These are phyloP conservation scores for Colletotrichum sp. DNA, from an alignment of 2,329 filamentous ascomycete genomes.

Conservation along the genomic window DNA sequence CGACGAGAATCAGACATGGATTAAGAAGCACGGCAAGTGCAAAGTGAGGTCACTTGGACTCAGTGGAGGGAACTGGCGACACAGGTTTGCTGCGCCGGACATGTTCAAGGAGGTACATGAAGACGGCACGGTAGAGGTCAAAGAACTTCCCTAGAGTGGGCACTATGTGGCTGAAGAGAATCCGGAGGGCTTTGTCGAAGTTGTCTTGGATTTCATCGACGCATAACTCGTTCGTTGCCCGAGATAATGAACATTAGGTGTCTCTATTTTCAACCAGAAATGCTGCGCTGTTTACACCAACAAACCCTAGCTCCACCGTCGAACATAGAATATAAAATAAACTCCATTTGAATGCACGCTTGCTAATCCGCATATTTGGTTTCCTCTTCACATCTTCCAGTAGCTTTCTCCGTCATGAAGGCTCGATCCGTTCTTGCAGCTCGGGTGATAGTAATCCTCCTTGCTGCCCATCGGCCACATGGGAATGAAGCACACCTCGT, in stretches of 20 bases:
- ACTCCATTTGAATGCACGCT: not conserved
- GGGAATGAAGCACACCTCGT: constrained; percentile 64
- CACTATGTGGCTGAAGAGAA: not conserved
- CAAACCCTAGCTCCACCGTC: not conserved
- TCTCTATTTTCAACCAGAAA: not conserved
- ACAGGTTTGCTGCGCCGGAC: not conserved
- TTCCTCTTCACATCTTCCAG: not conserved
- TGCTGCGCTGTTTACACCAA: not conserved
- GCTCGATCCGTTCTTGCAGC: not conserved
- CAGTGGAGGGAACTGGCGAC: not conserved
- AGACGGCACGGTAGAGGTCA: not conserved
- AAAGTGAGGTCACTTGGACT: not conserved
- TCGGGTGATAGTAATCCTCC: constrained; percentile 52
- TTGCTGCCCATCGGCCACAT: constrained; percentile 65
- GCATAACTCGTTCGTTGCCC: fast-evolving
- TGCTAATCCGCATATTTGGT: not conserved
- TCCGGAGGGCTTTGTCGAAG: not conserved
- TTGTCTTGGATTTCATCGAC: not conserved
- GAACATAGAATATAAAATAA: not conserved
- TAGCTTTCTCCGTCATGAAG: not conserved
- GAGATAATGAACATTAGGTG: not conserved
- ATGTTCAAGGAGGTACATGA: not conserved
- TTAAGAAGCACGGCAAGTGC: not conserved
- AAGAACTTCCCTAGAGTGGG: not conserved
- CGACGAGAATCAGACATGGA: not conserved